A percentile compares a stretch with the other conserved stretches of the same genome.
Conservation (phyloP, 2,329 filamentous ascomycete species). For the Fusarium paranaense region DNA sequence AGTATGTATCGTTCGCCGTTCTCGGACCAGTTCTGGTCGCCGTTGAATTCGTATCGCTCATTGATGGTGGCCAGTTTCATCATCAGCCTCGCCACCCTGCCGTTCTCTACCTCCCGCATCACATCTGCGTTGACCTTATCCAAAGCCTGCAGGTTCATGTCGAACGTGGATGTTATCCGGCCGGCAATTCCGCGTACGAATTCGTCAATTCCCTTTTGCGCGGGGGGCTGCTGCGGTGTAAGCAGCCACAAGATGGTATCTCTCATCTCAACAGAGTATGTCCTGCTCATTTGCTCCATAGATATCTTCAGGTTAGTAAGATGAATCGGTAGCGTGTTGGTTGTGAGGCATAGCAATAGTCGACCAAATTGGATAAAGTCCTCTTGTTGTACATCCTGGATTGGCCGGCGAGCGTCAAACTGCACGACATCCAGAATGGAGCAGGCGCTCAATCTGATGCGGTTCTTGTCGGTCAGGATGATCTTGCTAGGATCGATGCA, state of each 20-base stretch:
- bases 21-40: constrained; percentile 86
- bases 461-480: constrained; percentile 88
- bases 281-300: constrained; percentile 80
- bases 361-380: constrained; percentile 88
- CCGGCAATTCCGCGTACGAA: constrained; percentile 83
- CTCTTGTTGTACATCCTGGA: constrained; percentile 85
- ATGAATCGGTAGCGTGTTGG: constrained; percentile 68
- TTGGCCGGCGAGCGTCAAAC: constrained; percentile 75
- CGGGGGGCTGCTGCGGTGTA: constrained; percentile 66
- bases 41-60: constrained; percentile 87
- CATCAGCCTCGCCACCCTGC: constrained; percentile 81
- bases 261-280: constrained; percentile 82
- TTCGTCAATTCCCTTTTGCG: constrained; percentile 79
- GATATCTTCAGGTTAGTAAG: constrained; percentile 74
- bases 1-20: constrained; percentile 92
- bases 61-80: constrained; percentile 88
- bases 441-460: constrained; percentile 88
- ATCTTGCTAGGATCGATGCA: constrained; percentile 91
- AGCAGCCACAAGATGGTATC: constrained; percentile 87
- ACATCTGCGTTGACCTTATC: constrained; percentile 81
- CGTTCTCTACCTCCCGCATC: constrained; percentile 88
- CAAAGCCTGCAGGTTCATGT: constrained; percentile 81
- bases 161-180: constrained; percentile 80
- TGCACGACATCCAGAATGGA: constrained; percentile 91
- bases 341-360: constrained; percentile 84